phyloP scores from a whole-genome alignment of 2,329 filamentous ascomycete species.

The Penicillium palitans region DNA sequence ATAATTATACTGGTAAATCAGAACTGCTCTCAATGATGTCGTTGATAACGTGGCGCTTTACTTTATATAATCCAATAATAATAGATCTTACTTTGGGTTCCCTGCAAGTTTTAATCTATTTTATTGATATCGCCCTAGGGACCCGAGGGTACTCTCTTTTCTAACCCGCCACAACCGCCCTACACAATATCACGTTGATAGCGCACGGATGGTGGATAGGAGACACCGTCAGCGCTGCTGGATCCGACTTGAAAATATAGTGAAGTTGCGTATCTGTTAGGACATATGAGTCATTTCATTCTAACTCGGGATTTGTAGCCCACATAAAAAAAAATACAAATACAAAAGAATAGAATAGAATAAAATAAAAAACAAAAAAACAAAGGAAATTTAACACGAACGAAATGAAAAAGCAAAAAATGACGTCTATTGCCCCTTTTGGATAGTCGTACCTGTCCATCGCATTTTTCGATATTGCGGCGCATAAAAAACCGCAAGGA shows the following conservation, averaged over 20 bases:
- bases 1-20: background rate
- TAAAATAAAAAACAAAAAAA: background rate
- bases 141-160: slow-evolving; percentile 12
- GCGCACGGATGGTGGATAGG: slow-evolving; percentile 22
- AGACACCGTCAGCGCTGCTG: slow-evolving; percentile 8
- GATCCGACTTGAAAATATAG: background rate
- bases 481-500: background rate
- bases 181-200: slow-evolving; percentile 12
- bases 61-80: background rate
- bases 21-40: slow-evolving; percentile 2
- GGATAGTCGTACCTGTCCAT: background rate
- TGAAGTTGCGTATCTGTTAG: slow-evolving; percentile 1
- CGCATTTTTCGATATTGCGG: background rate
- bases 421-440: background rate
- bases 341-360: too few relatives aligned
- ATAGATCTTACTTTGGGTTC: background rate
- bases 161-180: slow-evolving; percentile 27
- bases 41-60: slow-evolving; percentile 19
- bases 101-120: slow-evolving; percentile 5
- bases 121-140: background rate
- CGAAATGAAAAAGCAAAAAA: background rate
- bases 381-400: background rate
- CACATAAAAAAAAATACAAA: background rate
- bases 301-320: background rate
- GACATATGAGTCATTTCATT: background rate